A percentile compares a stretch with the other conserved stretches of the same genome.
Conservation (phyloP, 2,329 filamentous ascomycete species). For the Lojkania enalia region DNA sequence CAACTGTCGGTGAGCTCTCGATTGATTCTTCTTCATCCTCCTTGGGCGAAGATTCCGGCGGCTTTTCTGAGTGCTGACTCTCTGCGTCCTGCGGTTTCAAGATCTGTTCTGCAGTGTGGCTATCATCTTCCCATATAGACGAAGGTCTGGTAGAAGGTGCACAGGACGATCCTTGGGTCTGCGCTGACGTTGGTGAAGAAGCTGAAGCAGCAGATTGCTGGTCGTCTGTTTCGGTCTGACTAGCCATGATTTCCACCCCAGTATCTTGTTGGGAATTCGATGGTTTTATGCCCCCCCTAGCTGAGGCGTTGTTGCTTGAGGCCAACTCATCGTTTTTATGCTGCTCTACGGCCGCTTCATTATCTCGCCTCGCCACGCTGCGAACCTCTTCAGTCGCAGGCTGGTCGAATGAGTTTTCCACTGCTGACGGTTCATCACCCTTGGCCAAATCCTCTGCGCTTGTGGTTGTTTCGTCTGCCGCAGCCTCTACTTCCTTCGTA, state of each 20-base stretch:
- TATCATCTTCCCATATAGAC: slow-evolving; percentile 45
- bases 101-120: slow-evolving; percentile 20
- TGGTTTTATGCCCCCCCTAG: slow-evolving; percentile 14
- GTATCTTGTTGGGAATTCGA: slow-evolving; percentile 49
- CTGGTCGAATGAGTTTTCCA: background rate
- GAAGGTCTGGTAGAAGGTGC: slow-evolving; percentile 45
- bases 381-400: slow-evolving; percentile 2
- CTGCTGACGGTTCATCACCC: background rate
- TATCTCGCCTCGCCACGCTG: slow-evolving; percentile 28
- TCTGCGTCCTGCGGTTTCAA: slow-evolving; percentile 20
- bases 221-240: slow-evolving; percentile 39
- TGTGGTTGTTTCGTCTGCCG: slow-evolving; percentile 11
- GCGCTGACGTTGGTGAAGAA: slow-evolving; percentile 43
- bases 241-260: slow-evolving; percentile 56
- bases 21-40: slow-evolving; percentile 38
- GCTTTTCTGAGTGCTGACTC: slow-evolving; percentile 10
- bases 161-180: slow-evolving; percentile 43
- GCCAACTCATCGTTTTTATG: slow-evolving; percentile 1
- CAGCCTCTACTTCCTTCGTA: slow-evolving; percentile 17
- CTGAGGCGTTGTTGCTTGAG: background rate
- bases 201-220: slow-evolving; percentile 40
- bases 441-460: slow-evolving; percentile 16
- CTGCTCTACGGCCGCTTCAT: background rate
- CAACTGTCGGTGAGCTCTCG: slow-evolving; percentile 41
- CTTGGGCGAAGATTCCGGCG: slow-evolving; percentile 5